Conservation (phyloP, 176 grass and related monocot genomes). For the Oryza punctata region DNA sequence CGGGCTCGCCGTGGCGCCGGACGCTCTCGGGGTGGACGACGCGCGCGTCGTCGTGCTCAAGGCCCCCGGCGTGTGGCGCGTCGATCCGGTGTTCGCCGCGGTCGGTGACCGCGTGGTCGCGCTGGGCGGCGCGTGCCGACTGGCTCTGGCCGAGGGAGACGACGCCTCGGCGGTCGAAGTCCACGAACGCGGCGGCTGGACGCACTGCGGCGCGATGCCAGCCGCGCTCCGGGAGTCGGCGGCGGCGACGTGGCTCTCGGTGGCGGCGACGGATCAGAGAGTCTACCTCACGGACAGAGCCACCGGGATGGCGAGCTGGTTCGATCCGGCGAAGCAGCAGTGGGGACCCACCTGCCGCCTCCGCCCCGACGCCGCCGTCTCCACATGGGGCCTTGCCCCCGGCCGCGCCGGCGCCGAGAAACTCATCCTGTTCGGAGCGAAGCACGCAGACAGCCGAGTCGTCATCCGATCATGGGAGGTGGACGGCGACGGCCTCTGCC, state of each 20-base stretch:
- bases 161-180: slow-evolving; percentile 64
- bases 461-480: slow-evolving; percentile 65
- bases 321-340: slow-evolving; percentile 56
- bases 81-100: slow-evolving; percentile 66
- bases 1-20: slow-evolving; percentile 46
- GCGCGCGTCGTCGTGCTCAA: slow-evolving; percentile 19
- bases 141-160: slow-evolving; percentile 60
- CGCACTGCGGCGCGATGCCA: slow-evolving; percentile 62
- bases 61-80: slow-evolving; percentile 63
- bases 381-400: slow-evolving; percentile 48
- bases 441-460: slow-evolving; percentile 26
- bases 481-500: slow-evolving; percentile 51
- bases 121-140: slow-evolving; percentile 65
- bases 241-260: slow-evolving; percentile 70
- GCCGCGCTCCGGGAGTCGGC: slow-evolving; percentile 47
- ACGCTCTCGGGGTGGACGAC: slow-evolving; percentile 46
- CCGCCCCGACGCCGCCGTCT: slow-evolving; percentile 24
- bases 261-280: slow-evolving; percentile 45
- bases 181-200: slow-evolving; percentile 50
- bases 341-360: slow-evolving; percentile 61
- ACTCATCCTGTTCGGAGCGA: slow-evolving; percentile 59
- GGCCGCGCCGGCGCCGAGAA: slow-evolving; percentile 29
- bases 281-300: slow-evolving; percentile 60
- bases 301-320: slow-evolving; percentile 63
- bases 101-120: slow-evolving; percentile 65